phyloP scores from a whole-genome alignment of 805 yeast species.

The Metschnikowia continentalis region DNA sequence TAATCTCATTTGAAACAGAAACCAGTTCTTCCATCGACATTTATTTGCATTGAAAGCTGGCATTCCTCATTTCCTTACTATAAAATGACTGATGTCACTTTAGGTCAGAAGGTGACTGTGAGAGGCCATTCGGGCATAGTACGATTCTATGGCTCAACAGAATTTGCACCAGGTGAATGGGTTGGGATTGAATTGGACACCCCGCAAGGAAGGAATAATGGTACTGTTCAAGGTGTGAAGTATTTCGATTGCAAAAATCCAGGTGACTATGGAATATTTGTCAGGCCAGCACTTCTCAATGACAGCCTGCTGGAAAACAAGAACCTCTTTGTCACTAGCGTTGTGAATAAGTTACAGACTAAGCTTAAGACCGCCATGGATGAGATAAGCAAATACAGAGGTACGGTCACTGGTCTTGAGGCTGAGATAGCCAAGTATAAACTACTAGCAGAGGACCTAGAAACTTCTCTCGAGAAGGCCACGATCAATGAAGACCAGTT shows the following conservation, averaged over 20 bases:
- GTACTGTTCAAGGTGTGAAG: slow-evolving; percentile 39
- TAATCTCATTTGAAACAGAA: background rate
- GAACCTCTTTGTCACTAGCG: slow-evolving; percentile 15
- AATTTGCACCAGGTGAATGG: slow-evolving; percentile 59
- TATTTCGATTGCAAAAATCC: slow-evolving; percentile 38
- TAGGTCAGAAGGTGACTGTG: slow-evolving; percentile 34
- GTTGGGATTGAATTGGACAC: slow-evolving; percentile 44
- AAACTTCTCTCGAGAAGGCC: slow-evolving; percentile 26
- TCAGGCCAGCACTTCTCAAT: slow-evolving; percentile 33
- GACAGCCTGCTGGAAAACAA: slow-evolving; percentile 3
- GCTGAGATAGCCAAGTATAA: slow-evolving; percentile 7
- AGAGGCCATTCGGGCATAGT: slow-evolving; percentile 43
- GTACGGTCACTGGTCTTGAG: slow-evolving; percentile 16
- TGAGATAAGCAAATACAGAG: slow-evolving; percentile 22
- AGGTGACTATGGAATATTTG: slow-evolving; percentile 46
- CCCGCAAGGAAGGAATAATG: slow-evolving; percentile 46
- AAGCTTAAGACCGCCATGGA: slow-evolving; percentile 37
- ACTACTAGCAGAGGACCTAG: slow-evolving; percentile 11
- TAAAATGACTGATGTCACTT: background rate
- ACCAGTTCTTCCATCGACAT: background rate
- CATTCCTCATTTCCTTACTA: background rate
- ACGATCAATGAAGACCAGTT: slow-evolving; percentile 45
- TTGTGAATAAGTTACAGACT: slow-evolving; percentile 42
- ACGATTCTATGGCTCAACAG: slow-evolving; percentile 48
- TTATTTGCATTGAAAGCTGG: background rate